Conservation (phyloP, 2,329 filamentous ascomycete species). For the Knoxdaviesia proteae region DNA sequence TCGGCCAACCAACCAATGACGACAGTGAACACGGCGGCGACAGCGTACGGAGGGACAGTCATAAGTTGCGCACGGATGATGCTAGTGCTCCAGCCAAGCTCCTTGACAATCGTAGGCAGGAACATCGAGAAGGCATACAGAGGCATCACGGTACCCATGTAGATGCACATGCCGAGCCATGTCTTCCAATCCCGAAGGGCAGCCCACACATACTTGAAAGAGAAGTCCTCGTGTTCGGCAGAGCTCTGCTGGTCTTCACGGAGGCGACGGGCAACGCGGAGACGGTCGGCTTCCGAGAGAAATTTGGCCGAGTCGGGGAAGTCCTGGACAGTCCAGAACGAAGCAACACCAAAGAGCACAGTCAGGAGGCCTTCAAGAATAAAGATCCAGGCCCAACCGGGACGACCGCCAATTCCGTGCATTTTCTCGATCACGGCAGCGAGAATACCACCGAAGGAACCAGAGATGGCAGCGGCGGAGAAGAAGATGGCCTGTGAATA, state of each 20-base stretch:
- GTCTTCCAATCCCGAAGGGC: conserved; percentile 65
- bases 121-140: conserved; percentile 32
- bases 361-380: conserved; percentile 49
- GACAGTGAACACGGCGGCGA: conserved; percentile 41
- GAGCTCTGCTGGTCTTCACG: conserved; percentile 47
- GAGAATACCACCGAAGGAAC: conserved; percentile 50
- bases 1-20: conserved; percentile 44
- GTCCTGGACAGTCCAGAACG: conserved; percentile 58
- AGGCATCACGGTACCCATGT: conserved; percentile 25
- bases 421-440: conserved; percentile 49
- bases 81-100: conserved; percentile 12
- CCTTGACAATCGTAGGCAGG: conserved; percentile 33
- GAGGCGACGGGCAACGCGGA: conserved; percentile 46
- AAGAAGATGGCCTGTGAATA: conserved; percentile 45
- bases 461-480: conserved; percentile 55
- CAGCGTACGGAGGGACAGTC: conserved; percentile 37
- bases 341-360: conserved; percentile 39
- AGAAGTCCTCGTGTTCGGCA: conserved; percentile 46
- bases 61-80: conserved; percentile 29
- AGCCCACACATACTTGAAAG: conserved; percentile 47
- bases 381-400: conserved; percentile 41
- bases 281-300: conserved; percentile 42
- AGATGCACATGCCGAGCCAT: conserved; percentile 24
- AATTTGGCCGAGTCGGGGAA: conserved; percentile 58
- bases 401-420: conserved; percentile 31